A percentile compares a stretch with the other conserved stretches of the same genome.
Conservation (phyloP, 1,284 basidiomycete species). For the Coniferiporia sulphurascens region DNA sequence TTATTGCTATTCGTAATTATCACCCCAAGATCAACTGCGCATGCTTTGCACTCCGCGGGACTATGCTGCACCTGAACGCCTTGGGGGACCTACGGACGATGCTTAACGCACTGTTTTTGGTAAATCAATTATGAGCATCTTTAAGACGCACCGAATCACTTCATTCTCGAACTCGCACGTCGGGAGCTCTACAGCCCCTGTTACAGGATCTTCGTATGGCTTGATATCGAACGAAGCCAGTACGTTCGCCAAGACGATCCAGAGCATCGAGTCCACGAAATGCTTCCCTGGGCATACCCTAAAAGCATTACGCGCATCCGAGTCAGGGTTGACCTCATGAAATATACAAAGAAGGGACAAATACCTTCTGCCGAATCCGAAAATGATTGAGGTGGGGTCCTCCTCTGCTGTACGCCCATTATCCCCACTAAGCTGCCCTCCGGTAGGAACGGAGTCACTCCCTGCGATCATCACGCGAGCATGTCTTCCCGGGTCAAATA, state of each 20-base stretch:
- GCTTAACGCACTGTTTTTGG: neutral
- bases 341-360: neutral
- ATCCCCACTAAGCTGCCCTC: neutral
- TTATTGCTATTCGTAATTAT: neutral
- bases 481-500: conserved; percentile 12
- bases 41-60: conserved; percentile 1
- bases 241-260: conserved; percentile 1
- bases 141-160: neutral
- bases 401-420: neutral
- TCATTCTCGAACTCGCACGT: neutral
- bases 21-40: neutral
- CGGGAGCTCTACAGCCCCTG: conserved; percentile 43
- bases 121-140: neutral
- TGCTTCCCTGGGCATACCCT: conserved; percentile 7
- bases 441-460: neutral
- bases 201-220: conserved; percentile 30
- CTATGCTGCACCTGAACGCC: conserved; percentile 11
- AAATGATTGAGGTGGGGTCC: conserved; percentile 13
- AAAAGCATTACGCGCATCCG: neutral
- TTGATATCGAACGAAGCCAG: conserved; percentile 19
- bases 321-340: neutral
- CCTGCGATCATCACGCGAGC: neutral
- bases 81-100: neutral
- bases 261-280: conserved; percentile 2
- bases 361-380: conserved; percentile 16